phyloP scores from a whole-genome alignment of 202 grass and related monocot species.

The Zizania palustris region DNA sequence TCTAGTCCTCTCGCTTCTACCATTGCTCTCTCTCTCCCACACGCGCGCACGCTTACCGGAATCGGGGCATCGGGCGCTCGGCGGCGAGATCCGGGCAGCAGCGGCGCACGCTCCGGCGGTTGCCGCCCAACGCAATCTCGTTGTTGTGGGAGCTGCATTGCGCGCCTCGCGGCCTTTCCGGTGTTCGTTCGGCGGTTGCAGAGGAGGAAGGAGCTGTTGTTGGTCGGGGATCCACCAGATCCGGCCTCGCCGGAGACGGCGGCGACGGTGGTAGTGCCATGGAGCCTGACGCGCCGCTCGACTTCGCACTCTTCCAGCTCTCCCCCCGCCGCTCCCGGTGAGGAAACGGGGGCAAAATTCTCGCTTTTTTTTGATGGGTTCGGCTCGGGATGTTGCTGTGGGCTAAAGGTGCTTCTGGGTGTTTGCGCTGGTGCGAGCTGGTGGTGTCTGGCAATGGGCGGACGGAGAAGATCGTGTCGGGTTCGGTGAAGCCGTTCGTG shows the following conservation, averaged over 20 bases:
- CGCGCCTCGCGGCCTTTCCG: slow-evolving; percentile 21
- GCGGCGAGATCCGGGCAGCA: slow-evolving; percentile 47
- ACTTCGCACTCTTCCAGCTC: slow-evolving; percentile 90
- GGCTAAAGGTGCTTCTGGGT: slow-evolving; percentile 37
- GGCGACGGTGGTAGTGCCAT: slow-evolving; percentile 43
- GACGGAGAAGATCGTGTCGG: slow-evolving; percentile 95
- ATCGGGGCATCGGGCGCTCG: slow-evolving; percentile 36
- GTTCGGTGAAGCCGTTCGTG: slow-evolving; percentile 87
- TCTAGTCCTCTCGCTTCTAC: neutral
- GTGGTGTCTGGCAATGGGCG: slow-evolving; percentile 86
- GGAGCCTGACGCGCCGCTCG: slow-evolving; percentile 73
- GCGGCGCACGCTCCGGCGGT: slow-evolving; percentile 5
- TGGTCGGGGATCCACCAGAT: slow-evolving; percentile 66
- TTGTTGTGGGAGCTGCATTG: slow-evolving; percentile 53
- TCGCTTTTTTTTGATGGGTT: slow-evolving; percentile 30
- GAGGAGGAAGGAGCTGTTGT: slow-evolving; percentile 8
- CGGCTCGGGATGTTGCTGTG: slow-evolving; percentile 24
- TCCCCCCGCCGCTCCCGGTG: slow-evolving; percentile 86
- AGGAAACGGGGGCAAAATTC: slow-evolving; percentile 32
- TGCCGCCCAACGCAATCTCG: slow-evolving; percentile 31
- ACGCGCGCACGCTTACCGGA: slow-evolving; percentile 33
- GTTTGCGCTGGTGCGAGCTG: slow-evolving; percentile 73
- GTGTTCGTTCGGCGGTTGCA: slow-evolving; percentile 32
- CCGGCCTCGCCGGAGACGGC: slow-evolving; percentile 35
- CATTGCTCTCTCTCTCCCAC: neutral